A percentile compares a stretch with the other conserved stretches of the same genome.
These are phyloP conservation scores for Malassezia japonica DNA, from an alignment of 1,284 basidiomycete genomes.

Conservation along the genomic window DNA sequence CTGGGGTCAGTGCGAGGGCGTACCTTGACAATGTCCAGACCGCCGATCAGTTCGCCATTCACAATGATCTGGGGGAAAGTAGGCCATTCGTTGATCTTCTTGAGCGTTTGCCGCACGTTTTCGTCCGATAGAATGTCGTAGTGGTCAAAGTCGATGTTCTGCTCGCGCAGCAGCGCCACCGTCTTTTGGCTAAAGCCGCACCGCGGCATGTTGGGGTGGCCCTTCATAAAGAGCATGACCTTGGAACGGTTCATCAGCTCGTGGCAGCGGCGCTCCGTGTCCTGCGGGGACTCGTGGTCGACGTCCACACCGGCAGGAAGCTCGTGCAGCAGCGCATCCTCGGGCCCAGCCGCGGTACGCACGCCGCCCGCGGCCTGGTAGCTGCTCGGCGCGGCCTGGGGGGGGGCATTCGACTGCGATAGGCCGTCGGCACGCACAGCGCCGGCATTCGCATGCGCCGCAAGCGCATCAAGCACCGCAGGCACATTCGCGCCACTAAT, in stretches of 20 bases:
- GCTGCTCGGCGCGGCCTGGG: constrained; percentile 26
- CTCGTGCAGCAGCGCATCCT: constrained; percentile 13
- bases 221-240: constrained; percentile 96
- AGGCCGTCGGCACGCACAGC: constrained; percentile 41
- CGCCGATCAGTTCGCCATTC: constrained; percentile 65
- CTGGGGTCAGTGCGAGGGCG: constrained; percentile 13
- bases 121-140: constrained; percentile 69
- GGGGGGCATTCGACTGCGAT: constrained; percentile 29
- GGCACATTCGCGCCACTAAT: constrained; percentile 73
- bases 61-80: constrained; percentile 63
- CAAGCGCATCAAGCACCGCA: constrained; percentile 60
- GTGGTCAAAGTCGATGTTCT: constrained; percentile 59
- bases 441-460: constrained; percentile 51
- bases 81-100: constrained; percentile 72
- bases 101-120: constrained; percentile 64
- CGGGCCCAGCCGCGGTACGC: constrained; percentile 11
- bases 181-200: constrained; percentile 69
- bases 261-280: constrained; percentile 59
- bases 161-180: constrained; percentile 58
- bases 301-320: constrained; percentile 24
- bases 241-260: constrained; percentile 59
- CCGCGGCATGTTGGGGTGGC: constrained; percentile 63
- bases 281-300: constrained; percentile 57
- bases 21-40: constrained; percentile 52
- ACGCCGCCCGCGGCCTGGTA: constrained; percentile 24